These are phyloP conservation scores for Talaromyces sp. DNA, from an alignment of 2,329 filamentous ascomycete genomes.

Conservation along the genomic window DNA sequence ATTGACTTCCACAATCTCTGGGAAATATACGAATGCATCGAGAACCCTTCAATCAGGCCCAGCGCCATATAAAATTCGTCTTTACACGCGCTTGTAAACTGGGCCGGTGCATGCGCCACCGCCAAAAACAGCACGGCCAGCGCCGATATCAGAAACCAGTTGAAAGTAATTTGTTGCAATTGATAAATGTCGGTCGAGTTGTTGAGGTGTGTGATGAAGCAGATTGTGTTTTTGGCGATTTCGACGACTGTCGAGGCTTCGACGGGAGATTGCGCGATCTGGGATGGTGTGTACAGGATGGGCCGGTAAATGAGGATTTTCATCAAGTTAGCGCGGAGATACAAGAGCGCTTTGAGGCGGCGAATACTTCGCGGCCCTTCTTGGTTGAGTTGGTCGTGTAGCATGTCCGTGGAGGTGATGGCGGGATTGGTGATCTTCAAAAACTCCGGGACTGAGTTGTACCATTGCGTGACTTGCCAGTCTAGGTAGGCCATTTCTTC, in stretches of 20 bases:
- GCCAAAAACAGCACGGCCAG: conserved; percentile 61
- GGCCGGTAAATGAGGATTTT: conserved; percentile 85
- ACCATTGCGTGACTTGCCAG: conserved; percentile 79
- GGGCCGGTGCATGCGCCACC: conserved; percentile 58
- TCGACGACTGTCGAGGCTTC: conserved; percentile 67
- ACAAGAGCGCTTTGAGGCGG: conserved; percentile 76
- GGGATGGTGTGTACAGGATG: conserved; percentile 74
- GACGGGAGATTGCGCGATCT: conserved; percentile 69
- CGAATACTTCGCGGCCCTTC: conserved; percentile 56
- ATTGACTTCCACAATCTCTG: conserved; percentile 62
- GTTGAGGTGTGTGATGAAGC: conserved; percentile 57
- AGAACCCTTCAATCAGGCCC: conserved; percentile 60
- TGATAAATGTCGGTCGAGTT: conserved; percentile 60
- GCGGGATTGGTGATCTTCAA: conserved; percentile 49
- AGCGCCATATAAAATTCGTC: conserved; percentile 65
- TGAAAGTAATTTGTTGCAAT: conserved; percentile 60
- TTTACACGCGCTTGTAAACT: conserved; percentile 55
- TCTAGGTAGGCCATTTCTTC: conserved; percentile 78
- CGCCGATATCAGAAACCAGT: conserved; percentile 62
- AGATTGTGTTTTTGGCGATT: conserved; percentile 62
- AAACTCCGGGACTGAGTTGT: conserved; percentile 62
- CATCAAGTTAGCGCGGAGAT: conserved; percentile 84
- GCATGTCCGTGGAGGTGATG: conserved; percentile 27
- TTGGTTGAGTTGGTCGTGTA: conserved; percentile 23
- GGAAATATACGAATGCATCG: conserved; percentile 57